phyloP scores from a whole-genome alignment of 306 rosid species.

The Cyclanthera cordifolia region DNA sequence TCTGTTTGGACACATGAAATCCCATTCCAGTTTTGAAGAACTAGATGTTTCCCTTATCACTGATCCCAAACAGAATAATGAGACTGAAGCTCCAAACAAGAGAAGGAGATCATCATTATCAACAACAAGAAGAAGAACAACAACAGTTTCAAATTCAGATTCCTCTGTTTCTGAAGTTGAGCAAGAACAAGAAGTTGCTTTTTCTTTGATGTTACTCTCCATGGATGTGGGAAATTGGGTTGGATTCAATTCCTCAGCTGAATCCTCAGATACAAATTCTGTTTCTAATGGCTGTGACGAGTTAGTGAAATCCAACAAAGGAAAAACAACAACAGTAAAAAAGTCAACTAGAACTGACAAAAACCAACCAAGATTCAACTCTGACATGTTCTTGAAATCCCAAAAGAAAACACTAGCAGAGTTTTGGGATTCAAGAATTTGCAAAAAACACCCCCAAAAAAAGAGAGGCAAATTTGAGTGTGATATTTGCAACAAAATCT shows the following conservation, averaged over 20 bases:
- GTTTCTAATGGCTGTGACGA: not conserved
- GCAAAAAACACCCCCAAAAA: conserved; percentile 3
- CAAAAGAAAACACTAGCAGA: not conserved
- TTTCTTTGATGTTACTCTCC: conserved; percentile 81
- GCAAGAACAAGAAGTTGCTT: conserved; percentile 84
- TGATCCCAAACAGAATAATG: conserved; percentile 34
- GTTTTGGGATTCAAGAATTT: conserved; percentile 11
- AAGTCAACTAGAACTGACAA: not conserved
- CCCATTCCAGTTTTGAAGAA: conserved; percentile 42
- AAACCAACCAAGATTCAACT: conserved; percentile 19
- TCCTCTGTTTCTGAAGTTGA: conserved; percentile 54
- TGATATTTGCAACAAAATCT: conserved; percentile 9
- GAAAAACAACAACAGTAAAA: not conserved
- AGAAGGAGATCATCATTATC: conserved; percentile 59
- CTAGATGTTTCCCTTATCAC: conserved; percentile 59
- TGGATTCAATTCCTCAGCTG: conserved; percentile 32
- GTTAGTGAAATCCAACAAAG: not conserved
- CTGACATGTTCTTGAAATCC: not conserved
- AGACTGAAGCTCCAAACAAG: conserved; percentile 37
- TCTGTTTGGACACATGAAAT: conserved; percentile 82
- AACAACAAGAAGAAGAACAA: conserved; percentile 45
- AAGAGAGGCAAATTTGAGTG: conserved; percentile 22
- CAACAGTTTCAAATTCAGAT: conserved; percentile 33
- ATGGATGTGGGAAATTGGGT: conserved; percentile 50
- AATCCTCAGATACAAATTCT: conserved; percentile 53